phyloP scores from a whole-genome alignment of 2,329 filamentous ascomycete genomes.

The Arthrobotrys megalospora region DNA sequence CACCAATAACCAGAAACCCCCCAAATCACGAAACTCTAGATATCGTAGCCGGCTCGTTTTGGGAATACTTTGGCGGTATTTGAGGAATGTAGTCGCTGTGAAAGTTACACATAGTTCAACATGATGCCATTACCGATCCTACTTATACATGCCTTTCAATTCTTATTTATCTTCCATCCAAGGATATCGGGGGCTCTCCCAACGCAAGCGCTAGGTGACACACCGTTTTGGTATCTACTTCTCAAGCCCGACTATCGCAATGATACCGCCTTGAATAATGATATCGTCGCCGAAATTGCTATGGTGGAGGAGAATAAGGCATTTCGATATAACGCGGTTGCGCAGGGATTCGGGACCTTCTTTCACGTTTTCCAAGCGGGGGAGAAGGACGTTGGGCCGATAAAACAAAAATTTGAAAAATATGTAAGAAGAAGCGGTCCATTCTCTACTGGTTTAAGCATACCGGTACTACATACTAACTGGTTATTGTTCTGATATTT shows the following conservation, averaged over 20 bases:
- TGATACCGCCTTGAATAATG: conserved; percentile 3
- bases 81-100: conserved; percentile 4
- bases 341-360: conserved; percentile 9
- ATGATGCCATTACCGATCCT: conserved; percentile 30
- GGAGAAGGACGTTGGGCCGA: neutral
- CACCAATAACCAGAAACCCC: neutral
- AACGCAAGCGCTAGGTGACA: conserved; percentile 33
- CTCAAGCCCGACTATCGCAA: conserved; percentile 21
- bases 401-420: conserved; percentile 6
- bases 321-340: conserved; percentile 21
- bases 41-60: no score
- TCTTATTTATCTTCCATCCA: neutral
- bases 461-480: no score
- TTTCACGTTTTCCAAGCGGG: conserved; percentile 43
- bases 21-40: no score
- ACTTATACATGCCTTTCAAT: conserved; percentile 4
- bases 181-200: neutral
- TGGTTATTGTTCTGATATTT: neutral
- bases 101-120: conserved; percentile 1
- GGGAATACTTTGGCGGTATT: no score
- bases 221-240: conserved; percentile 42
- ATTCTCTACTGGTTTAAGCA: no score
- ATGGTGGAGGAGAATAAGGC: conserved; percentile 3
- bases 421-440: conserved; percentile 26
- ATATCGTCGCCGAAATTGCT: conserved; percentile 14